Percentiles rank a stretch among this genome's conserved stretches.
Evolutionary conservation across 176 grass and related monocot species (phyloP).

Genomic region (Lolium multiflorum): DNA sequence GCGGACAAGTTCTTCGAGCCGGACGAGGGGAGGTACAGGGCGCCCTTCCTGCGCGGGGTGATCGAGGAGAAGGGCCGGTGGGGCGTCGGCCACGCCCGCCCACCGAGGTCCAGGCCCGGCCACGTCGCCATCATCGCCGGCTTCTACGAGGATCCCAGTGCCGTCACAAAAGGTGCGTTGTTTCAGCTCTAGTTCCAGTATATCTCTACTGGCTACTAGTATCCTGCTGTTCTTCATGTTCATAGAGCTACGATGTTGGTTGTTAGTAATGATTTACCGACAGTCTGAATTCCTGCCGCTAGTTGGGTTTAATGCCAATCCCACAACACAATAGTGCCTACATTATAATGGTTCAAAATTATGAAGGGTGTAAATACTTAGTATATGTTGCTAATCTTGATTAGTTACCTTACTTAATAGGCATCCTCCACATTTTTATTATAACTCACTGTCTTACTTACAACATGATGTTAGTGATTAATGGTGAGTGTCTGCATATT

Average conservation of each 20-base stretch:
- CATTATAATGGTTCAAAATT: neutral
- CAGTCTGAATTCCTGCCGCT: neutral
- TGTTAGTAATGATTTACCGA: neutral
- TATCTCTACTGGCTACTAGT: neutral
- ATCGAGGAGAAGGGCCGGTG: slow-evolving; percentile 82
- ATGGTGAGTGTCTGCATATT: neutral
- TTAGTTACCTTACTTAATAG: neutral
- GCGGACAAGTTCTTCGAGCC: slow-evolving; percentile 97
- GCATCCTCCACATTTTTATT: neutral
- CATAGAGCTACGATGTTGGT: slow-evolving; percentile 4
- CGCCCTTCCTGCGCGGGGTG: slow-evolving; percentile 82
- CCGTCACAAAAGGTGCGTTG: slow-evolving; percentile 80
- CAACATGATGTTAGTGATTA: neutral
- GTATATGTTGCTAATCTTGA: slow-evolving; percentile 17
- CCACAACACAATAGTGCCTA: neutral
- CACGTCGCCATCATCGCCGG: slow-evolving; percentile 92
- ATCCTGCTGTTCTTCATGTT: slow-evolving; percentile 8
- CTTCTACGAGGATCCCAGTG: slow-evolving; percentile 87
- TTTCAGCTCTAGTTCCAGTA: neutral
- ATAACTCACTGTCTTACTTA: slow-evolving; percentile 4
- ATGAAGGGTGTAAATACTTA: neutral
- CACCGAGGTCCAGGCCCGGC: slow-evolving; percentile 84
- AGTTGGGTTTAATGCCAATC: neutral
- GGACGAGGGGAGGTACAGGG: slow-evolving; percentile 73
- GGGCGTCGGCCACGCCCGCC: slow-evolving; percentile 93